Conservation (phyloP, 331 rosid genomes). For the Cydonia oblonga region DNA sequence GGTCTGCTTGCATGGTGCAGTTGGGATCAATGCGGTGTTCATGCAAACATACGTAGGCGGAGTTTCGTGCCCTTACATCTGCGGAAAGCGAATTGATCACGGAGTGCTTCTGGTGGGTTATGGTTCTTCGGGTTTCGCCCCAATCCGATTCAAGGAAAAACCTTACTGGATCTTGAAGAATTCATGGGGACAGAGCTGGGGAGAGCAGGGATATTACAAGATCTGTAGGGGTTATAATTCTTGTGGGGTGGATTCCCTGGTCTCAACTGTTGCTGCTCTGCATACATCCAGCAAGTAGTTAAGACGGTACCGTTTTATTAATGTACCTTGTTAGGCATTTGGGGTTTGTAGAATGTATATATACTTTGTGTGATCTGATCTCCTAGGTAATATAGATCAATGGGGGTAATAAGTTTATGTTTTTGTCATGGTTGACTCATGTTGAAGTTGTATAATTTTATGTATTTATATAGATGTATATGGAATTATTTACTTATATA, state of each 20-base stretch:
- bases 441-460: not conserved
- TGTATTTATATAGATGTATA: not conserved
- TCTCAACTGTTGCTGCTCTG: conserved; percentile 64
- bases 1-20: conserved; percentile 24
- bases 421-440: not conserved
- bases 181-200: conserved; percentile 87
- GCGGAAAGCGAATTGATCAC: conserved; percentile 50
- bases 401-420: not conserved
- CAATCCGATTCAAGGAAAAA: conserved; percentile 70
- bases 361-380: not conserved
- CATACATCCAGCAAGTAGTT: conserved; percentile 13
- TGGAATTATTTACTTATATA: not conserved
- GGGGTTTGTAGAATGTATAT: conserved; percentile 24
- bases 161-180: conserved; percentile 88
- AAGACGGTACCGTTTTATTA: not conserved
- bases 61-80: conserved; percentile 83
- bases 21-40: conserved; percentile 71
- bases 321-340: not conserved
- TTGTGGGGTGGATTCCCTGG: conserved; percentile 92
- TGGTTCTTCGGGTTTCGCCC: conserved; percentile 62
- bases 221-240: conserved; percentile 67
- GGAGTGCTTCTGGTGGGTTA: conserved; percentile 91
- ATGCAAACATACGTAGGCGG: conserved; percentile 85
- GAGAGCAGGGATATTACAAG: conserved; percentile 75
- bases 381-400: not conserved